Base-by-base conservation (phyloP, 2,329 filamentous ascomycete species). In the Pseudogymnoascus sp. region DNA sequence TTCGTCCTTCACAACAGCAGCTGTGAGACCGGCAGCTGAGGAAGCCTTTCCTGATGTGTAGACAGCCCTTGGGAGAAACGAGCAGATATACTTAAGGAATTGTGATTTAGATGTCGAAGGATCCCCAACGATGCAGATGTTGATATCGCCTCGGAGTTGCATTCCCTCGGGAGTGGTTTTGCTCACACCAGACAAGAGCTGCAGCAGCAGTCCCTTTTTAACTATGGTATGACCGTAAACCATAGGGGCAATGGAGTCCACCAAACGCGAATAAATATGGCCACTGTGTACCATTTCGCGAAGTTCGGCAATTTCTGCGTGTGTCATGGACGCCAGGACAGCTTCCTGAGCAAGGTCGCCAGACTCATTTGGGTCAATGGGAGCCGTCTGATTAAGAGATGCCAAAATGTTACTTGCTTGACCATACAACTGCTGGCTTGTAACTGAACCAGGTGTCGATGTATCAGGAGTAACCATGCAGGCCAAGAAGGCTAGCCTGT, bases 21-120 rank as follows among this genome's bases (percentile, higher is more conserved):
- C 94, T 3, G 94, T 99, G 62, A 99, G 83, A 90, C 94, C 94
- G 60, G 94, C 94, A 8, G 94, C 94, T 0, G 93, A 97, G 3
- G 93, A 97, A 2, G 94, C 94, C 74, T 99, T 99, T 62, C 94
- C 94, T 62, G 91, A 97, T 22, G 94, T 99, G 75, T 99, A 99
- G 50, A 99, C 92, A 14, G 94, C 91, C 39, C 94, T 89, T 22
- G 94, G 94, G n/a, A 96, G 86, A 72, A 99, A 92, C 25, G 90
- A 94, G 79, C 92, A 96, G 65, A 99, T 89, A 71, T 99, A 99
- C 77, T 97, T 97, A 68, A 99, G 78, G 74, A 99, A 99, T 69
- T 99, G 94, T 32, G 92, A 97, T 74, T 99, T 99, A 66, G 91
- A 96, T 1, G 94, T 99, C 9, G 90, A 96, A 1, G 94, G 94